A percentile compares a stretch with the other conserved stretches of the same genome.
Evolutionary conservation across 2,329 filamentous ascomycete genomes (phyloP).

Genomic region (Arthrobotrys iridis): DNA sequence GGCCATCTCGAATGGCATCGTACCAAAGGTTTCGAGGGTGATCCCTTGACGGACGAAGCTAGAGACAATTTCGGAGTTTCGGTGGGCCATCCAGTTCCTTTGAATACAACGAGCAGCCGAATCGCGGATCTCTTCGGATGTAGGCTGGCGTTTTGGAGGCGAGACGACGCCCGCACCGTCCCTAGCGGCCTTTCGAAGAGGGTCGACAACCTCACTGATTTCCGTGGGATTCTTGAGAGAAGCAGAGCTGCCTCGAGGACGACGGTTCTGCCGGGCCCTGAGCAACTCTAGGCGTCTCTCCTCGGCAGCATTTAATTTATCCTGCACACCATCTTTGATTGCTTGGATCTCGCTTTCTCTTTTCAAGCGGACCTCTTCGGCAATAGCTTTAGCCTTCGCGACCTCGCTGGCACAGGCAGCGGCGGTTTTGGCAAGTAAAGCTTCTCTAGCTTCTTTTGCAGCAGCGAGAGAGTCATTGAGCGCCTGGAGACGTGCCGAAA

Average conservation of each 20-base stretch:
- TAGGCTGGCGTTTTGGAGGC: slow-evolving; percentile 53
- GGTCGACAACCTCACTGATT: slow-evolving; percentile 66
- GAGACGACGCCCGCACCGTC: slow-evolving; percentile 9
- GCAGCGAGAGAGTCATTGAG: slow-evolving; percentile 56
- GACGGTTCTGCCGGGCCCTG: slow-evolving; percentile 65
- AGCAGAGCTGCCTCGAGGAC: slow-evolving; percentile 69
- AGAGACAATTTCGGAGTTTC: slow-evolving; percentile 70
- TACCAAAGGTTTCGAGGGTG: slow-evolving; percentile 75
- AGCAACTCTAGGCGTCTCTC: slow-evolving; percentile 73
- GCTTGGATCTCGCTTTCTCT: slow-evolving; percentile 77
- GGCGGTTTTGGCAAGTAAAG: slow-evolving; percentile 82
- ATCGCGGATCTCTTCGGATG: slow-evolving; percentile 67
- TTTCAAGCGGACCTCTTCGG: slow-evolving; percentile 81
- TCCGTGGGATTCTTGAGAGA: slow-evolving; percentile 61
- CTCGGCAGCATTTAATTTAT: slow-evolving; percentile 80
- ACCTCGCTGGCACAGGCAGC: slow-evolving; percentile 85
- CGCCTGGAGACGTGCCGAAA: slow-evolving; percentile 70
- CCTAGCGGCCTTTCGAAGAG: slow-evolving; percentile 64
- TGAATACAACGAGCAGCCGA: slow-evolving; percentile 75
- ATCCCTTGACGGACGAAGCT: slow-evolving; percentile 74
- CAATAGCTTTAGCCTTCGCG: slow-evolving; percentile 81
- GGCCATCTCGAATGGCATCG: slow-evolving; percentile 78
- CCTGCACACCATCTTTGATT: slow-evolving; percentile 78
- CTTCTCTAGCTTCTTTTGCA: slow-evolving; percentile 79
- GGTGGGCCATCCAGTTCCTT: slow-evolving; percentile 73